Evolutionary conservation across 202 grass and related monocot species (phyloP), one percentile per base, ranked within the genome.

Genomic region (Elaeis oleifera): DNA sequence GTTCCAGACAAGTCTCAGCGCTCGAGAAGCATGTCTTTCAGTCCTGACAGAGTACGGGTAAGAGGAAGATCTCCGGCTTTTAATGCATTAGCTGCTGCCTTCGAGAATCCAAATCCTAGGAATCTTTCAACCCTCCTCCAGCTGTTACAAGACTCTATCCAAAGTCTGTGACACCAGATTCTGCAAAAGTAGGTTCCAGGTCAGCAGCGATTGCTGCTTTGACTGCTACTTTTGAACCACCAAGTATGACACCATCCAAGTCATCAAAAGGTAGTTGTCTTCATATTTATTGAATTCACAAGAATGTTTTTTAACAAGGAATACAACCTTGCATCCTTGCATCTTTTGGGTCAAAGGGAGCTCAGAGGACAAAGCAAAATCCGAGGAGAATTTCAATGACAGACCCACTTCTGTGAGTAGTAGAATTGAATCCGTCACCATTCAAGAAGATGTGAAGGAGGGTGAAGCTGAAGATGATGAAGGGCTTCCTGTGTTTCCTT

Each of bases 401-500:
- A 53, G 70, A 18, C 52, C 21, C 49, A 53, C 11, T 60, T 74
- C 32, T 49, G 54, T 71, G 63, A 63, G 21, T 60, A 74, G 5
- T 70, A 77, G 59, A 59, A 72, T 68, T 51, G 89, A 83, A 64
- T 74, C 85, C 53, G 67, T 89, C 44, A 80, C 79, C n/a, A 95
- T 95, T 74, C 81, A 86, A 74, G 74, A 81, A 63, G 84, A 80
- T 61, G 59, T 25, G 27, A 83, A 78, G 53, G 89, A 95, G 79
- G 80, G 81, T 14, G 84, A 88, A 48, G 71, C 51, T 60, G 85
- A 95, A 72, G 85, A 89, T 49, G 89, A 95, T 2, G 85, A 88
- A 70, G 85, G 82, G 23, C 72, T 95, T 29, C 66, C 85, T 2
- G 36, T 83, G 51, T 73, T 81, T 63, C 82, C 79, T 50, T 95